Evolutionary conservation across 1,284 basidiomycete genomes (phyloP).

Genomic region (Sphaerobolus stellatus): DNA sequence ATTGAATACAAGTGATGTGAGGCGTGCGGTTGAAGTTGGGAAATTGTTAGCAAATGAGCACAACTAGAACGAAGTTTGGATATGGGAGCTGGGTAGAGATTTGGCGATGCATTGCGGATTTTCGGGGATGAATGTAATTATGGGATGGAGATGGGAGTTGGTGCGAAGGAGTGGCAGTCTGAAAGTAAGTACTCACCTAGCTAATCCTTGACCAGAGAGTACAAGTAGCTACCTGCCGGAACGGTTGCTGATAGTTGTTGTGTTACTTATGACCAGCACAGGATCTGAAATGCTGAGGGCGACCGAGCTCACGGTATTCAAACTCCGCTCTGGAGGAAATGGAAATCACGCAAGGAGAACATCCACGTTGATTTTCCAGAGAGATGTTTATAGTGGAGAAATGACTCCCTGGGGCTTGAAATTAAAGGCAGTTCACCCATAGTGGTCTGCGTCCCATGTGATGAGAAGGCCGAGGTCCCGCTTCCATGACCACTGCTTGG

Average conservation of each 20-base stretch:
- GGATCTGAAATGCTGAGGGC: neutral
- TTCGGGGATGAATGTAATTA: conserved; percentile 7
- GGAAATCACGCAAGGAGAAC: neutral
- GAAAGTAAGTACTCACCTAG: conserved; percentile 7
- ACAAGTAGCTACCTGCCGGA: too few relatives aligned
- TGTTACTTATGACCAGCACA: too few relatives aligned
- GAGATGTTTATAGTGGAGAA: too few relatives aligned
- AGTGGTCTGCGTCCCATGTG: too few relatives aligned
- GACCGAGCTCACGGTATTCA: neutral
- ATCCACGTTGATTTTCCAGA: too few relatives aligned
- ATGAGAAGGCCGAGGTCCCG: too few relatives aligned
- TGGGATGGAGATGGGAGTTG: conserved; percentile 10
- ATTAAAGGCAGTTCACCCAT: too few relatives aligned
- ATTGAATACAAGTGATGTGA: neutral
- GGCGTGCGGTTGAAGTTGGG: conserved; percentile 5
- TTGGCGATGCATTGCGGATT: conserved; percentile 8
- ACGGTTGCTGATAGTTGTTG: too few relatives aligned
- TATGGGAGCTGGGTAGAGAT: conserved; percentile 1
- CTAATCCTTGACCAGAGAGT: too few relatives aligned
- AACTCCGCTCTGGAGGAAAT: neutral
- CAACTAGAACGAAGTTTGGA: conserved; percentile 8
- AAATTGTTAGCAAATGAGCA: conserved; percentile 13
- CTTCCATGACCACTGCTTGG: too few relatives aligned
- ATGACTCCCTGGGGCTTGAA: too few relatives aligned
- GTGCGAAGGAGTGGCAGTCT: conserved; percentile 12